phyloP scores from a whole-genome alignment of 192 early-diverging fungal species.

The Umbelopsis vinacea region DNA sequence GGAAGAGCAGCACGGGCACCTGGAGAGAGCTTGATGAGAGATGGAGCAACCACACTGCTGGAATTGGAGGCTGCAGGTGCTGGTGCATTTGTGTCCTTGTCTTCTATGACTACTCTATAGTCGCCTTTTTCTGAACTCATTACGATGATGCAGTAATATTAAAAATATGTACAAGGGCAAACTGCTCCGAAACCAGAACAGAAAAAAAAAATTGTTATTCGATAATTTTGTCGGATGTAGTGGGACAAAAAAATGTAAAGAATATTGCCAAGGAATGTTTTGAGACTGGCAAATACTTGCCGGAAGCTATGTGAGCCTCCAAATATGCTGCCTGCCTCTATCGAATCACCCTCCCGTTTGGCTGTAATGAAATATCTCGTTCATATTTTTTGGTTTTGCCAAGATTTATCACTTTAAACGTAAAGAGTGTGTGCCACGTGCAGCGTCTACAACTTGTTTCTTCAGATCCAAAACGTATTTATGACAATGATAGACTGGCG shows the following conservation, averaged over 20 bases:
- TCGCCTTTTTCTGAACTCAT: conserved; percentile 15
- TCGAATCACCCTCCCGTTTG: no score
- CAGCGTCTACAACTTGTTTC: no score
- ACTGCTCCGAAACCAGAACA: conserved; percentile 19
- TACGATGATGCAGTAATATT: conserved; percentile 15
- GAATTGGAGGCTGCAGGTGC: conserved; percentile 13
- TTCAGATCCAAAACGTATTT: no score
- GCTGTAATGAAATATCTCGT: no score
- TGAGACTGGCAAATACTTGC: not conserved
- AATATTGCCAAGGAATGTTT: not conserved
- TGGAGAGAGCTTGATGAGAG: conserved; percentile 37
- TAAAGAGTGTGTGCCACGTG: no score
- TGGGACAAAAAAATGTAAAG: conserved; percentile 1
- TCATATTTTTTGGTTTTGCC: no score
- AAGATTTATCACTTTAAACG: no score
- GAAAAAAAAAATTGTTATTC: conserved; percentile 7
- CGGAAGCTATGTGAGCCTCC: not conserved
- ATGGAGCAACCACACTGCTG: conserved; percentile 31
- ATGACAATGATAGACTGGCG: no score
- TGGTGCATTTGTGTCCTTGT: conserved; percentile 11
- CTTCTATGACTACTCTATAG: conserved; percentile 18
- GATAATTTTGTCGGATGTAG: not conserved
- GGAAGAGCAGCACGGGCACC: conserved; percentile 58
- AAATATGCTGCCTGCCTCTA: not conserved
- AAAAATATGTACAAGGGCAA: conserved; percentile 22